A percentile compares a stretch with the other conserved stretches of the same genome.
These are phyloP conservation scores for Colletotrichum ledebouriae DNA, from an alignment of 2,329 filamentous ascomycete genomes.

Conservation along the genomic window DNA sequence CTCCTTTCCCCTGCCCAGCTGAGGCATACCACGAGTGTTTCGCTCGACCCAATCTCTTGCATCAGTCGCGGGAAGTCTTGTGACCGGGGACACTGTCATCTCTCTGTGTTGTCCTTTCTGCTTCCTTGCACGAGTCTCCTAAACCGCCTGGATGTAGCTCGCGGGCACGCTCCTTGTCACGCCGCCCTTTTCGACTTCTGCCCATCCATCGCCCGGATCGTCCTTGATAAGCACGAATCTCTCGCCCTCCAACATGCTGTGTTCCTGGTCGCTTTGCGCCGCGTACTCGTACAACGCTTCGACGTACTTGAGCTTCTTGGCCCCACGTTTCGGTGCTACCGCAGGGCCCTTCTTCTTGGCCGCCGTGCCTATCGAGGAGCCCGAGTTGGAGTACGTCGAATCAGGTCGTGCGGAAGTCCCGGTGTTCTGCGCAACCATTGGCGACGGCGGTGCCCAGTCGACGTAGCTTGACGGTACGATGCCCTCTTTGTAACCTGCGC, in stretches of 20 bases:
- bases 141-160: constrained; percentile 88
- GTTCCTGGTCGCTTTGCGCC: constrained; percentile 87
- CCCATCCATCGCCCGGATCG: constrained; percentile 95
- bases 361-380: constrained; percentile 70
- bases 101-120: constrained; percentile 1
- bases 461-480: constrained; percentile 90
- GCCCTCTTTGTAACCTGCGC: constrained; percentile 80
- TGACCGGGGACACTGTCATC: neutral
- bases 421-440: constrained; percentile 60
- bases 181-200: constrained; percentile 93
- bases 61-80: neutral
- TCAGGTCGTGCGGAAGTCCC: constrained; percentile 71
- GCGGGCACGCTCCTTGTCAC: constrained; percentile 90
- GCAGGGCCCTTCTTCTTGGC: constrained; percentile 90
- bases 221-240: constrained; percentile 89
- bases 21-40: constrained; percentile 2
- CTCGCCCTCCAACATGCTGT: constrained; percentile 92
- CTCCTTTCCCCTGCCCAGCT: neutral
- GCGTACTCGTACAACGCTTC: constrained; percentile 94
- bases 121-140: constrained; percentile 46
- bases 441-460: constrained; percentile 69
- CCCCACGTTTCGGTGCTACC: constrained; percentile 89
- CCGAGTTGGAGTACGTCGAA: constrained; percentile 84
- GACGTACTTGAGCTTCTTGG: constrained; percentile 94
- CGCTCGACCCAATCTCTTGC: neutral